Evolutionary conservation across 2,329 filamentous ascomycete species (phyloP).

Genomic region (Colletotrichum tamarilloi): DNA sequence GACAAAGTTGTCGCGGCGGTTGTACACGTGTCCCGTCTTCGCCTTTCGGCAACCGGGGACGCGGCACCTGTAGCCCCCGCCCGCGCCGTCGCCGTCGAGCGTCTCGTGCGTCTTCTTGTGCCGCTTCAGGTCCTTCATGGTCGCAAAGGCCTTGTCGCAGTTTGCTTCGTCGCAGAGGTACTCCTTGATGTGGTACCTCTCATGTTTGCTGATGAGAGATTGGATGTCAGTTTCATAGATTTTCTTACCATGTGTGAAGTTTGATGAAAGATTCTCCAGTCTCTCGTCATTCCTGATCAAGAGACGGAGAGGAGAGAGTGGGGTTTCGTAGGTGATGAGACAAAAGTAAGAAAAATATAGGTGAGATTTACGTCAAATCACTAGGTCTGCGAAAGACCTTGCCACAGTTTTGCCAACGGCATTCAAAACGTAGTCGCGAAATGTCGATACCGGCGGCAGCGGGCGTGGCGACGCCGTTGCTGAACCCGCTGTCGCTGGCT

Average conservation of each 20-base stretch:
- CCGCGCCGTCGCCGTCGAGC: slow-evolving; percentile 34
- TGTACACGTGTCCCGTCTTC: slow-evolving; percentile 40
- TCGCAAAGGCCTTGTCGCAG: slow-evolving; percentile 40
- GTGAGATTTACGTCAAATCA: slow-evolving; percentile 36
- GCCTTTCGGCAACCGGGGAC: slow-evolving; percentile 41
- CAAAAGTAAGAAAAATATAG: not conserved
- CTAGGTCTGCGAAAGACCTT: slow-evolving; percentile 35
- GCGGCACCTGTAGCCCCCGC: slow-evolving; percentile 38
- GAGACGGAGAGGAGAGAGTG: not conserved
- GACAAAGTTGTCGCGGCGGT: slow-evolving; percentile 42
- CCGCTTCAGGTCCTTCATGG: slow-evolving; percentile 42
- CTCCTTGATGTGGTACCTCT: slow-evolving; percentile 40
- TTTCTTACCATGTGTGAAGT: not conserved
- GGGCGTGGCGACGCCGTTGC: slow-evolving; percentile 16
- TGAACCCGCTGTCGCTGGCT: slow-evolving; percentile 28
- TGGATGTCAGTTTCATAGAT: slow-evolving; percentile 4
- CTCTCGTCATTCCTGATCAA: not conserved
- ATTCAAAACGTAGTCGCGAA: slow-evolving; percentile 29
- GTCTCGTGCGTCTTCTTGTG: slow-evolving; percentile 37
- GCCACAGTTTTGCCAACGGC: slow-evolving; percentile 32
- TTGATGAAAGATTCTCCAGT: not conserved
- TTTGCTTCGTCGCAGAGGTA: slow-evolving; percentile 34
- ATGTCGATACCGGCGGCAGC: slow-evolving; percentile 21
- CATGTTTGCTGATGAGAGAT: slow-evolving; percentile 35
- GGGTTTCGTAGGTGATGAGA: not conserved